These are phyloP conservation scores for Vaccinium macrocarpon DNA, from an alignment of 148 eudicot genomes.

Conservation along the genomic window DNA sequence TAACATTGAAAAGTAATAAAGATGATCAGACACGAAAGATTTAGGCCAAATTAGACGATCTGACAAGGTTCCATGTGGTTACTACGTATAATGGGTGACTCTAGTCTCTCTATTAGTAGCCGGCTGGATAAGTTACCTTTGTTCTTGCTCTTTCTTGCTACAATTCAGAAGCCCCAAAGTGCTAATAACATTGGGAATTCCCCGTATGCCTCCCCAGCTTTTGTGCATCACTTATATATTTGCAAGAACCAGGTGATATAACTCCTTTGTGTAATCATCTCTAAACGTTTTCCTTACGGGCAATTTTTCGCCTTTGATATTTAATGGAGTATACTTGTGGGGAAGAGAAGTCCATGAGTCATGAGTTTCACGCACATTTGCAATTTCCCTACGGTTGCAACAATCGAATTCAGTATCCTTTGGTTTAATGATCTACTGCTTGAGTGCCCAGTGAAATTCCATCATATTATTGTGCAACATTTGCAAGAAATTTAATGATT, in stretches of 20 bases:
- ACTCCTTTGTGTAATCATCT: not conserved
- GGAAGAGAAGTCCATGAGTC: not conserved
- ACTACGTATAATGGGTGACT: not conserved
- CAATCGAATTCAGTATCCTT: not conserved
- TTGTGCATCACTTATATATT: not conserved
- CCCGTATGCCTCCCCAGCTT: not conserved
- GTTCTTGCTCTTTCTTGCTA: not conserved
- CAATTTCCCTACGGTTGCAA: not conserved
- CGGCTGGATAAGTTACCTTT: not conserved
- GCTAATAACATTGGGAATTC: not conserved
- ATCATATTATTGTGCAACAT: not conserved
- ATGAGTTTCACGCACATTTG: not conserved
- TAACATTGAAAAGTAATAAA: too few species aligned
- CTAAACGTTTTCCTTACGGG: not conserved
- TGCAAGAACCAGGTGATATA: not conserved
- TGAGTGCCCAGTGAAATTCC: not conserved
- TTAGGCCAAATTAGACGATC: not conserved
- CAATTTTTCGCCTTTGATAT: not conserved
- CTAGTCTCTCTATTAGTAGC: not conserved
- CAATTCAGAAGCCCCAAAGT: not conserved
- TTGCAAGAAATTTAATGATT: not conserved
- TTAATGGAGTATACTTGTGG: not conserved
- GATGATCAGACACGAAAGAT: not conserved
- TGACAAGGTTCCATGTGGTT: not conserved
- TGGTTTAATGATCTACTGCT: not conserved